Percentiles rank a stretch among this genome's conserved stretches.
These are phyloP conservation scores for Pestalotiopsis sp. DNA, from an alignment of 2,329 filamentous ascomycete genomes.

Conservation along the genomic window DNA sequence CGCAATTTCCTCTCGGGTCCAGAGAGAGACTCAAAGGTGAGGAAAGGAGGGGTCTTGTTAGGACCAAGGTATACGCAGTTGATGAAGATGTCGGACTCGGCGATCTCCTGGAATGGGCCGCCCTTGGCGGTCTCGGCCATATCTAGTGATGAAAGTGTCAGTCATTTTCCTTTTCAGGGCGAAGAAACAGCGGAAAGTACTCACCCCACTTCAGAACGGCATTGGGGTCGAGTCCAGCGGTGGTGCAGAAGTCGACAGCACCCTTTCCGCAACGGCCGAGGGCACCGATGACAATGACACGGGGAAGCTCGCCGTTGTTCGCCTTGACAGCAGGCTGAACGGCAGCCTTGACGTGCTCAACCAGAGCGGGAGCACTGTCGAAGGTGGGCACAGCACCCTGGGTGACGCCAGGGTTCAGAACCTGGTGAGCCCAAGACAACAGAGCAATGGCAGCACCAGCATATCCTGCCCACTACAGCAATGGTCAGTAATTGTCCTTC, in stretches of 20 bases:
- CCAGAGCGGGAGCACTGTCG: slow-evolving; percentile 73
- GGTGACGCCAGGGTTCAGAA: slow-evolving; percentile 68
- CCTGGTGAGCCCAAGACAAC: slow-evolving; percentile 83
- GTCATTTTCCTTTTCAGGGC: neutral
- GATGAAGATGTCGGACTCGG: slow-evolving; percentile 75
- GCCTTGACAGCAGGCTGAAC: slow-evolving; percentile 66
- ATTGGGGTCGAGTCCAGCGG: slow-evolving; percentile 71
- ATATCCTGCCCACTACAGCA: slow-evolving; percentile 66
- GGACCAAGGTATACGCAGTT: slow-evolving; percentile 88
- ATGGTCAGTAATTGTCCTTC: no score
- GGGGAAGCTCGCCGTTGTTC: slow-evolving; percentile 69
- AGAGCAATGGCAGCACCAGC: slow-evolving; percentile 74
- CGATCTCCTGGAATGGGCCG: slow-evolving; percentile 80
- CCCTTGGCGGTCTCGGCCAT: slow-evolving; percentile 76
- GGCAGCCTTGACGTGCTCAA: slow-evolving; percentile 73
- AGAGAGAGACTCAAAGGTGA: slow-evolving; percentile 71
- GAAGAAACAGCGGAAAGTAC: neutral
- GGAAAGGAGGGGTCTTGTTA: slow-evolving; percentile 75
- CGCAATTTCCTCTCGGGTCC: slow-evolving; percentile 71
- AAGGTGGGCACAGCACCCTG: slow-evolving; percentile 71
- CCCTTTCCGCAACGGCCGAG: slow-evolving; percentile 84
- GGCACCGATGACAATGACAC: slow-evolving; percentile 82
- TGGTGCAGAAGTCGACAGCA: slow-evolving; percentile 77
- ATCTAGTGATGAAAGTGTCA: slow-evolving; percentile 47
- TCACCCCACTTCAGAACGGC: slow-evolving; percentile 63